Percentiles rank a stretch among this genome's conserved stretches.
These are phyloP conservation scores for Allomyces macrogynus DNA, from an alignment of 192 early-diverging fungal genomes.

Conservation along the genomic window DNA sequence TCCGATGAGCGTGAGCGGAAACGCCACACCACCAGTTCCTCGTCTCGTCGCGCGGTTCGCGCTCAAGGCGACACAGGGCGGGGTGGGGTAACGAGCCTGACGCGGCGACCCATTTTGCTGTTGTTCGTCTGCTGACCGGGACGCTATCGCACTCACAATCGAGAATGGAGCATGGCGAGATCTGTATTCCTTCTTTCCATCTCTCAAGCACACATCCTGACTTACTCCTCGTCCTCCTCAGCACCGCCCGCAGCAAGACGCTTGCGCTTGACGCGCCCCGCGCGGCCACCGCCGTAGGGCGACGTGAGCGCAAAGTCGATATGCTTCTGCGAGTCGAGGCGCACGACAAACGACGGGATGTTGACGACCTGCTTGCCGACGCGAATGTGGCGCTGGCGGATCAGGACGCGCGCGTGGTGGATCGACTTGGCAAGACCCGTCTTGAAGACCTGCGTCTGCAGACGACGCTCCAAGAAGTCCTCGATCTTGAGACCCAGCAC, in stretches of 20 bases:
- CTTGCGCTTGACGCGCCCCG: conserved; percentile 94
- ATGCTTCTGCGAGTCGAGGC: conserved; percentile 63
- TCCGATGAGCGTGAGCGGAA: no score
- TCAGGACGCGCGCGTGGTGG: conserved; percentile 97
- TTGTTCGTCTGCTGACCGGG: no score
- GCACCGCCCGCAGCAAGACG: conserved; percentile 42
- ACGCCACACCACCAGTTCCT: no score
- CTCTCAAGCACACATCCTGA: no score
- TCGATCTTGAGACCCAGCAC: conserved; percentile 91
- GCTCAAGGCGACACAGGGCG: no score
- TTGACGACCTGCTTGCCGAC: conserved; percentile 96
- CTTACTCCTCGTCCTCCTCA: conserved; percentile 44
- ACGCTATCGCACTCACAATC: no score
- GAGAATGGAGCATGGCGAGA: no score
- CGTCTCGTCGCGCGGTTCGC: no score
- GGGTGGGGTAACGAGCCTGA: no score
- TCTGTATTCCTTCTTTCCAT: no score
- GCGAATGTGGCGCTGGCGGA: conserved; percentile 96
- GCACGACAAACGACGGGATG: conserved; percentile 89
- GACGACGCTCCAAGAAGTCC: conserved; percentile 94
- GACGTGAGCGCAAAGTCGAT: conserved; percentile 60
- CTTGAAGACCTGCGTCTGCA: conserved; percentile 99
- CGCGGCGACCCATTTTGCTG: no score
- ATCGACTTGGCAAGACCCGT: conserved; percentile 91
- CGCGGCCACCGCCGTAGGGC: conserved; percentile 92